phyloP scores from a whole-genome alignment of 805 yeast genomes.

The Pichia californica region DNA sequence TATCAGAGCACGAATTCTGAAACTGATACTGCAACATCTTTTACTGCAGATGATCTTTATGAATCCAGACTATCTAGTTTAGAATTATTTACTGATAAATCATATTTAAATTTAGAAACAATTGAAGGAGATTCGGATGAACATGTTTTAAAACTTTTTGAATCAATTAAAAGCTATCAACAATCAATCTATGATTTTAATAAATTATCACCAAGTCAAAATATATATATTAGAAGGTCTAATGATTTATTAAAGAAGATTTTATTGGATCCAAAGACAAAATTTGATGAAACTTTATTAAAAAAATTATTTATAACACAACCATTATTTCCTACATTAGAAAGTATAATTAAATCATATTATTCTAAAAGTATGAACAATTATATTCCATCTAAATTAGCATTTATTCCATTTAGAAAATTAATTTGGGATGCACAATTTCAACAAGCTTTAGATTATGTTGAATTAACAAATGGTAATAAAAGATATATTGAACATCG shows the following conservation, averaged over 20 bases:
- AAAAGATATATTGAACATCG: slow-evolving; percentile 38
- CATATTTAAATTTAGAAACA: slow-evolving; percentile 3
- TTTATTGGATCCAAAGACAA: slow-evolving; percentile 15
- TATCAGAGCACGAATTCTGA: slow-evolving; percentile 8
- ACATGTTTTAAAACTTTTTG: slow-evolving; percentile 7
- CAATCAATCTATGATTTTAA: slow-evolving; percentile 19
- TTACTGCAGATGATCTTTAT: slow-evolving; percentile 10
- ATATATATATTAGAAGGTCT: slow-evolving; percentile 17
- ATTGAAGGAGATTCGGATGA: not conserved
- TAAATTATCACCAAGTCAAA: slow-evolving; percentile 17
- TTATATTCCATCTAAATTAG: slow-evolving; percentile 32
- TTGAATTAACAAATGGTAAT: slow-evolving; percentile 58
- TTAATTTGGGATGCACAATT: slow-evolving; percentile 55
- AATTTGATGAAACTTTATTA: slow-evolving; percentile 18
- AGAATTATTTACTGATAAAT: slow-evolving; percentile 9
- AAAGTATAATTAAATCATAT: slow-evolving; percentile 21
- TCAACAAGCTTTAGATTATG: slow-evolving; percentile 46
- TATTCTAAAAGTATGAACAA: slow-evolving; percentile 17
- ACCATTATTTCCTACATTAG: slow-evolving; percentile 22
- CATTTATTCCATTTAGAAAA: slow-evolving; percentile 58
- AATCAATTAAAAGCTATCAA: slow-evolving; percentile 23
- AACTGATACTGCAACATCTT: not conserved
- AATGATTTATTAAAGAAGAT: slow-evolving; percentile 17
- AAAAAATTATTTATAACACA: slow-evolving; percentile 18
- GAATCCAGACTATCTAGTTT: slow-evolving; percentile 9